Conservation (phyloP, 2,329 filamentous ascomycete genomes). For the Zasmidium angulare region DNA sequence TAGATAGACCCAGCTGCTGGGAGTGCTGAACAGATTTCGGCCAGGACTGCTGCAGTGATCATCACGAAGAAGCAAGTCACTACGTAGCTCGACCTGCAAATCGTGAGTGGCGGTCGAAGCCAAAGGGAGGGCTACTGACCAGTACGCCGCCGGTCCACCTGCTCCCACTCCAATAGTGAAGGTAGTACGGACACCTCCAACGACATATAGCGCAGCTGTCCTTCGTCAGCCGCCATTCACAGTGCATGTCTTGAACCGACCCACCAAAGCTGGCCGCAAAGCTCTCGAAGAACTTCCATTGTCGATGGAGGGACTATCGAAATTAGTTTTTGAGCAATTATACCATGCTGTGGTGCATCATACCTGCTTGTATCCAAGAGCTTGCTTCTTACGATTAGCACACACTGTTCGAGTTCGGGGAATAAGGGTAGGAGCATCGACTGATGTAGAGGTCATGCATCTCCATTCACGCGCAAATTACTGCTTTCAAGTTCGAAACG, state of each 20-base stretch:
- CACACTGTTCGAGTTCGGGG: conserved; percentile 6
- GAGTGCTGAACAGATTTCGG: conserved; percentile 61
- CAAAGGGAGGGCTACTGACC: conserved; percentile 39
- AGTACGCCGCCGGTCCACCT: conserved; percentile 61
- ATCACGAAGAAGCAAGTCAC: conserved; percentile 61
- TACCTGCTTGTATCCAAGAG: conserved; percentile 58
- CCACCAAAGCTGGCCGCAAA: conserved; percentile 60
- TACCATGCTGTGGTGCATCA: conserved; percentile 16
- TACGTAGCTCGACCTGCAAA: conserved; percentile 50
- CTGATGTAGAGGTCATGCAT: conserved; percentile 37
- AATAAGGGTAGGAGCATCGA: conserved; percentile 28
- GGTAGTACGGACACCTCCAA: conserved; percentile 58
- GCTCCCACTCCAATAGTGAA: conserved; percentile 64
- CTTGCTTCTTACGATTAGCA: conserved; percentile 39
- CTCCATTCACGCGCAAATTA: conserved; percentile 41
- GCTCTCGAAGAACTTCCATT: conserved; percentile 58
- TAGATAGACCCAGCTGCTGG: conserved; percentile 62
- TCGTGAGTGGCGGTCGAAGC: conserved; percentile 42
- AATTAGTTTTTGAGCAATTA: conserved; percentile 14
- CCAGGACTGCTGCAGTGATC: conserved; percentile 61
- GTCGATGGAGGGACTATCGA: conserved; percentile 55
- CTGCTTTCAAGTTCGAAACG: conserved; percentile 41
- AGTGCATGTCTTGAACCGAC: conserved; percentile 5
- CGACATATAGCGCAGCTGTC: conserved; percentile 60
- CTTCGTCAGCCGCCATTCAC: background rate